Conservation (phyloP, 352 stramenopile genomes). For the Achlya hypogyna region DNA sequence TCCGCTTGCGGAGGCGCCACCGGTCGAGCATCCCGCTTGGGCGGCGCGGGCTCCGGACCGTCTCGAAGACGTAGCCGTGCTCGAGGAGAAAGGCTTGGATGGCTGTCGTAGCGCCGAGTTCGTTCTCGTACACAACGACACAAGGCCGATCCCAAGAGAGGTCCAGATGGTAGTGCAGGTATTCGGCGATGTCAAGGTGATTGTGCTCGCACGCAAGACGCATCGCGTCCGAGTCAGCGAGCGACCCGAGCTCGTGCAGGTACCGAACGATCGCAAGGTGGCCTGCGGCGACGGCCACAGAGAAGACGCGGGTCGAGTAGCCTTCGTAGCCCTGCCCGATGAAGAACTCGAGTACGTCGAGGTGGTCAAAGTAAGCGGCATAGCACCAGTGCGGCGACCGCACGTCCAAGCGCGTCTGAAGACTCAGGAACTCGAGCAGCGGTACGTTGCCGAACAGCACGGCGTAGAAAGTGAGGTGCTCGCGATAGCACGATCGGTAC, state of each 20-base stretch:
- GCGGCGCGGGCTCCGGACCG: neutral
- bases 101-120: neutral
- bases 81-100: neutral
- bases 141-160: neutral
- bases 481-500: neutral
- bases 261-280: neutral
- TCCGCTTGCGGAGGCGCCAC: neutral
- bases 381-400: constrained; percentile 4
- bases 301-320: neutral
- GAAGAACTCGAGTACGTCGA: constrained; percentile 1
- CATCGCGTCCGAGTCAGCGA: constrained; percentile 1
- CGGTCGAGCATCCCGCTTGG: neutral
- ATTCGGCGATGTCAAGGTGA: neutral
- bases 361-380: constrained; percentile 4
- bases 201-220: constrained; percentile 2
- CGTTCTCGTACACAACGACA: neutral
- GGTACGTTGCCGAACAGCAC: neutral
- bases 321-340: neutral
- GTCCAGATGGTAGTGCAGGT: neutral
- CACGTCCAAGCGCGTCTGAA: neutral
- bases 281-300: neutral
- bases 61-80: constrained; percentile 1
- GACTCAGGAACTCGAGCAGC: neutral
- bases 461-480: neutral
- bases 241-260: neutral